Evolutionary conservation across 768 basidiomycete genomes (phyloP), one percentile per base, ranked within the genome.

Genomic region (Pisolithus orientalis): DNA sequence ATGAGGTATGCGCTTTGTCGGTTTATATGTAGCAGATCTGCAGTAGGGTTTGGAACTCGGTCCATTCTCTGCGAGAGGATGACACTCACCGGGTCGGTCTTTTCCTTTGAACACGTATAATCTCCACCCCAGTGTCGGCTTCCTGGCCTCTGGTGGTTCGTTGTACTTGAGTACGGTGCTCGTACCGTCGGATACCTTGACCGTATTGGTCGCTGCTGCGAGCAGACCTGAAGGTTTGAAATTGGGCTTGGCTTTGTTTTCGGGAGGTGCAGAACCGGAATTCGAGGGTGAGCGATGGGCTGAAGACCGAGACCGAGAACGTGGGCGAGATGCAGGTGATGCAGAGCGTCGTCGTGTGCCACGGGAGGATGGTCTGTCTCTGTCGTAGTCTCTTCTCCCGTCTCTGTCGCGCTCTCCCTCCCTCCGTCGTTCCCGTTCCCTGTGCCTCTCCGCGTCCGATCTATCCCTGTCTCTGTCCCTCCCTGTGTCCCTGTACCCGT

Each of bases 71-170:
- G 4, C 32, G 24, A 47, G n/a, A 46, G 49, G 48, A 29, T 14
- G 42, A 3, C 5, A 74, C 90, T 67, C 64, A 95, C 95, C 94
- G 47, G 85, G 75, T 76, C 97, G 89, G 60, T 96, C 93, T 49
- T 78, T 80, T 21, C 90, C 95, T 70, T 98, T 98, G 79, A 98
- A 99, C 32, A 97, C 94, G 64, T 98, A 99, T 55, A 99, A 64
- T 65, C 96, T 77, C 96, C 96, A 98, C 16, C 90, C 88, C 32
- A 88, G 69, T 5, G 77, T 70, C 9, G 96, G 95, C 64, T 94
- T 97, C 58, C 96, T 75, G 28, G 95, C 96, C 75, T 99, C 96
- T 6, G 96, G 94, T 14, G 96, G 96, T 68, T 99, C 96, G 56
- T 98, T 94, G 67, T 99, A 99, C 69, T 98, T 99, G 56, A 99